Conservation (phyloP, 164 flowering plant species). For the Magnolia changhungtana region DNA sequence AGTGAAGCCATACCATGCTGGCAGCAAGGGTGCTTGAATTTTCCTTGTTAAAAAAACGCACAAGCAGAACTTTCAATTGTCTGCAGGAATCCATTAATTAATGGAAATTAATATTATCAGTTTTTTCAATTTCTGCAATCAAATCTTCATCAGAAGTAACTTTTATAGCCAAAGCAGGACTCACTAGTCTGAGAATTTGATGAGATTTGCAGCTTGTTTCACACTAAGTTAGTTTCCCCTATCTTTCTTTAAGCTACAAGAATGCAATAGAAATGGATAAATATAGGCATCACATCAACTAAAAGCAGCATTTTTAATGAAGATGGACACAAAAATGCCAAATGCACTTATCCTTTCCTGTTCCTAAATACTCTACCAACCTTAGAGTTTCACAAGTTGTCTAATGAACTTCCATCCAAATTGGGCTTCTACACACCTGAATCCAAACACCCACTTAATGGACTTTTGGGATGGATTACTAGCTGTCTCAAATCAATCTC, state of each 20-base stretch:
- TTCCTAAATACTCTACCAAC: no score
- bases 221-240: constrained; percentile 79
- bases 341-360: no score
- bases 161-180: constrained; percentile 5
- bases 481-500: no score
- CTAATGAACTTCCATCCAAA: no score
- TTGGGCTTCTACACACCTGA: no score
- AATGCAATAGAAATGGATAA: constrained; percentile 9
- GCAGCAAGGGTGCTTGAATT: constrained; percentile 73
- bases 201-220: constrained; percentile 97
- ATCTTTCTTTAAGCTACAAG: constrained; percentile 83
- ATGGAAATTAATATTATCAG: neutral
- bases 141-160: neutral
- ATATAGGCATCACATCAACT: neutral
- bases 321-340: no score
- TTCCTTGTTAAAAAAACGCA: constrained; percentile 36
- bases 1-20: constrained; percentile 55
- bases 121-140: neutral
- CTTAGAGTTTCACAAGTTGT: no score
- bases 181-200: constrained; percentile 88
- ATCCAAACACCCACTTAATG: no score
- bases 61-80: constrained; percentile 82
- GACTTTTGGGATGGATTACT: no score
- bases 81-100: constrained; percentile 33
- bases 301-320: neutral